Base-by-base conservation (phyloP, 2,329 filamentous ascomycete species). In the Colletotrichum orchidophilum region DNA sequence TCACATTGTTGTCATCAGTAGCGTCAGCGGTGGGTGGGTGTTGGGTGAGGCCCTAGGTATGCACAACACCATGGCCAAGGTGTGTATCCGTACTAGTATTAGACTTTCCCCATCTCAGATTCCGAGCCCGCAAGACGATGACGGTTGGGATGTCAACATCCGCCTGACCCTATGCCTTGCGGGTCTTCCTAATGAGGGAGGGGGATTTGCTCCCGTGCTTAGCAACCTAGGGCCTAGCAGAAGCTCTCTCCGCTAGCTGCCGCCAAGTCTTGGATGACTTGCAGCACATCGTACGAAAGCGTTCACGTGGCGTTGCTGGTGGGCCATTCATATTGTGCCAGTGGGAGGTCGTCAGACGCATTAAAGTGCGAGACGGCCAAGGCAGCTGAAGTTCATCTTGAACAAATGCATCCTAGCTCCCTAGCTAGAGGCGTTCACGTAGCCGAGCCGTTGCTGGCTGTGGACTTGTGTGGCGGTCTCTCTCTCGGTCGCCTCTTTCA, bases 91-190 rank as follows among this genome's bases (percentile, higher is more conserved):
- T n/a, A 46, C 39, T 46, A 46, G 9, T 24, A 33, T 42, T 26
- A 33, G 33, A 21, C 26, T 21, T 6, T 35, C 15, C 7, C 35
- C 13, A 18, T 26, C 29, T 13, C 4, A 33, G 35, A 58, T 58
- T 27, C 54, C 42, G 53, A 46, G 50, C 55, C 54, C 57, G 62
- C 15, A 27, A 12, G 59, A 31, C 27, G n/a, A 49, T 27, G 33
- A 63, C 65, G 63, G 63, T 70, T 64, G 59, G 15, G 39, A 54
- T 39, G 67, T 31, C 63, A 70, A 67, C 63, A 57, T 27, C 53
- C 27, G 53, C 50, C 46, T 50, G 6, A 9, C 29, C 8, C 29
- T 52, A 12, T 15, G 27, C 21, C 27, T 6, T 61, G 8, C n/a
- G 27, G 3, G 27, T 12, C 29, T 7, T 9, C 21, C 29, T n/a